These are phyloP conservation scores for Hirschioporus abietinus DNA, from an alignment of 768 basidiomycete genomes.

Conservation along the genomic window DNA sequence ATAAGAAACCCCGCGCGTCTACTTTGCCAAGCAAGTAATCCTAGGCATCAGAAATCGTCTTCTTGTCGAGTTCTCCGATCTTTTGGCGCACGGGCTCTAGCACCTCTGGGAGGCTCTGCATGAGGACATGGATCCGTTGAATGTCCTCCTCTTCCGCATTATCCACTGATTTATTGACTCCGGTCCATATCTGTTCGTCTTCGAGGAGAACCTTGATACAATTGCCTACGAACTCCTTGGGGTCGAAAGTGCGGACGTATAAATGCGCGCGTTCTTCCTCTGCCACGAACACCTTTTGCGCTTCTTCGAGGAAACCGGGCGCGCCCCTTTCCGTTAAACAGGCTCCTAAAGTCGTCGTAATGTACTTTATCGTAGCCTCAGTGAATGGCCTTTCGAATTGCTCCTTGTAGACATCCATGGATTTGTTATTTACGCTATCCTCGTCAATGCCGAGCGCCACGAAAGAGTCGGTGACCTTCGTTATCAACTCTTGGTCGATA, in stretches of 20 bases:
- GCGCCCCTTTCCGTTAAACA: constrained; percentile 87
- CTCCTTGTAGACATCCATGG: constrained; percentile 88
- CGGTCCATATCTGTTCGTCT: constrained; percentile 83
- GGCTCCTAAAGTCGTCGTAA: constrained; percentile 83
- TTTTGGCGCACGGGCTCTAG: constrained; percentile 85
- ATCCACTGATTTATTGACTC: constrained; percentile 85
- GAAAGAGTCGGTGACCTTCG: constrained; percentile 91
- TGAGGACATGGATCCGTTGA: constrained; percentile 87
- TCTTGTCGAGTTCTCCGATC: too few relatives aligned
- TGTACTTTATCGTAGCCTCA: constrained; percentile 81
- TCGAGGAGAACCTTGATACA: constrained; percentile 92
- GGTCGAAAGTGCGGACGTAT: constrained; percentile 55
- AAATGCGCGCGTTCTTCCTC: constrained; percentile 59
- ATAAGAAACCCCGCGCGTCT: too few relatives aligned
- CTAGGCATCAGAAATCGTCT: too few relatives aligned
- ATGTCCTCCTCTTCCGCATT: constrained; percentile 94
- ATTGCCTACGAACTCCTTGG: constrained; percentile 78
- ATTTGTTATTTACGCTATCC: constrained; percentile 83
- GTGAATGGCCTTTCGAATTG: constrained; percentile 90
- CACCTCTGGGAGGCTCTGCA: constrained; percentile 85
- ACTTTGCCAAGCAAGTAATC: too few relatives aligned
- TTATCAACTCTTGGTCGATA: constrained; percentile 88
- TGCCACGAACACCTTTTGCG: constrained; percentile 85
- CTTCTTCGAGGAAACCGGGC: constrained; percentile 92
- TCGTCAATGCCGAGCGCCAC: constrained; percentile 94